A percentile compares a stretch with the other conserved stretches of the same genome.
phyloP scores from a whole-genome alignment of 2,329 filamentous ascomycete genomes.

The Onygena corvina region DNA sequence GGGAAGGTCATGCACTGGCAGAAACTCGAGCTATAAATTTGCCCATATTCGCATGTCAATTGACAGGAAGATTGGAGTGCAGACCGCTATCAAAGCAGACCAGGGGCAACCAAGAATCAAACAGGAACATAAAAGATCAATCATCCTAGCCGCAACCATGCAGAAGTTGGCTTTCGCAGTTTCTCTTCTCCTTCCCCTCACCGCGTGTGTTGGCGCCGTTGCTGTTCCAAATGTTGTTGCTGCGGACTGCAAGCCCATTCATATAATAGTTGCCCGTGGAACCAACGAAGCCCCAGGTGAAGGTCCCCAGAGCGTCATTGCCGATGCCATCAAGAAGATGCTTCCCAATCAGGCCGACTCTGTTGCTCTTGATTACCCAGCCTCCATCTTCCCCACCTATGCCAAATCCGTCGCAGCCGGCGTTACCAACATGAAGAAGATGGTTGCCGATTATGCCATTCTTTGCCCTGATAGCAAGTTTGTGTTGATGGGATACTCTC shows the following conservation, averaged over 20 bases:
- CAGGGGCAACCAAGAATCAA: background rate
- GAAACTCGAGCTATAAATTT: background rate
- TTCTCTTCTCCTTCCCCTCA: background rate
- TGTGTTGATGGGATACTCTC: slow-evolving; percentile 13
- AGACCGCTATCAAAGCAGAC: background rate
- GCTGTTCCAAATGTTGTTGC: background rate
- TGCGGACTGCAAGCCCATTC: slow-evolving; percentile 1
- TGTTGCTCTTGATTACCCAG: slow-evolving; percentile 10
- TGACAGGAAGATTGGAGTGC: background rate
- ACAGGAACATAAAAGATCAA: background rate
- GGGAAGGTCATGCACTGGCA: background rate
- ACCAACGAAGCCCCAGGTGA: slow-evolving; percentile 8
- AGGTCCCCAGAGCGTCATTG: slow-evolving; percentile 3
- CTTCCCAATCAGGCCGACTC: background rate
- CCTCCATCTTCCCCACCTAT: slow-evolving; percentile 11
- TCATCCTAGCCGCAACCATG: background rate
- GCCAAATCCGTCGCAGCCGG: slow-evolving; percentile 8
- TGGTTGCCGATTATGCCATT: slow-evolving; percentile 9
- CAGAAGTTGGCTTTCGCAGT: background rate
- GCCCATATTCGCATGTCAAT: background rate
- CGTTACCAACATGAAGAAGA: slow-evolving; percentile 4
- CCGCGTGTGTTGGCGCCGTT: background rate
- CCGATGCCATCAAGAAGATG: background rate
- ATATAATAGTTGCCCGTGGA: slow-evolving; percentile 12
- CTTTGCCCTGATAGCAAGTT: slow-evolving; percentile 10